A percentile compares a stretch with the other conserved stretches of the same genome.
phyloP scores from a whole-genome alignment of 495 filamentous ascomycete species.

The Lentithecium fluviatile region DNA sequence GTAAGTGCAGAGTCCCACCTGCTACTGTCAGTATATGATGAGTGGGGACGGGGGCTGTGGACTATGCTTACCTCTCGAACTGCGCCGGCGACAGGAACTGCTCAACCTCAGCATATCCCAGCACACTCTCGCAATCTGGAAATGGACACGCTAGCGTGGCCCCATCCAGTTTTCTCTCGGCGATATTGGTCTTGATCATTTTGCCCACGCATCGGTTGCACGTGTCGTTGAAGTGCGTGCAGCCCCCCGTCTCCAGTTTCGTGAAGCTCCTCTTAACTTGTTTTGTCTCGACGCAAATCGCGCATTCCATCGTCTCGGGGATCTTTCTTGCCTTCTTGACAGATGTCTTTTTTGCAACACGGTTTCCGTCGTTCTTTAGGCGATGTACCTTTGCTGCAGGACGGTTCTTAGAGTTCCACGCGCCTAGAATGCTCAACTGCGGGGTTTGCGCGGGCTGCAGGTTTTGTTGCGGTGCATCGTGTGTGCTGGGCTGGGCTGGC shows the following conservation, averaged over 20 bases:
- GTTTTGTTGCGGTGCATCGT: no score
- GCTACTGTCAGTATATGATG: neutral
- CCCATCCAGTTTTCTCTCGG: neutral
- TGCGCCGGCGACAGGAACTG: neutral
- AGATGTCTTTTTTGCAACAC: no score
- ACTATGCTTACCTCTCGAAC: slow-evolving; percentile 11
- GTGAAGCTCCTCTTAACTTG: no score
- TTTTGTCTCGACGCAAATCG: neutral
- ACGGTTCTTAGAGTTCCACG: no score
- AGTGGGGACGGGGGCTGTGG: neutral
- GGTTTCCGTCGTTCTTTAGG: no score
- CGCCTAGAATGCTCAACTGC: no score
- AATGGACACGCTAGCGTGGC: neutral
- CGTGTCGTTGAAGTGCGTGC: slow-evolving; percentile 6
- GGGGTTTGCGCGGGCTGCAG: no score
- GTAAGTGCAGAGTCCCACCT: slow-evolving; percentile 10
- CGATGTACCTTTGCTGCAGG: no score
- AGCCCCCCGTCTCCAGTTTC: neutral
- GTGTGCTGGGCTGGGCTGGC: no score
- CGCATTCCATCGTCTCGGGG: neutral
- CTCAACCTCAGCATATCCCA: neutral
- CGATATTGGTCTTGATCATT: neutral
- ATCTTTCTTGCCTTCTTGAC: no score
- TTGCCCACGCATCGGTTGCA: slow-evolving; percentile 6
- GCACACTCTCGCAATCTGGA: neutral